phyloP scores from a whole-genome alignment of 1,284 basidiomycete genomes.

The Apiotrichum montevideense region DNA sequence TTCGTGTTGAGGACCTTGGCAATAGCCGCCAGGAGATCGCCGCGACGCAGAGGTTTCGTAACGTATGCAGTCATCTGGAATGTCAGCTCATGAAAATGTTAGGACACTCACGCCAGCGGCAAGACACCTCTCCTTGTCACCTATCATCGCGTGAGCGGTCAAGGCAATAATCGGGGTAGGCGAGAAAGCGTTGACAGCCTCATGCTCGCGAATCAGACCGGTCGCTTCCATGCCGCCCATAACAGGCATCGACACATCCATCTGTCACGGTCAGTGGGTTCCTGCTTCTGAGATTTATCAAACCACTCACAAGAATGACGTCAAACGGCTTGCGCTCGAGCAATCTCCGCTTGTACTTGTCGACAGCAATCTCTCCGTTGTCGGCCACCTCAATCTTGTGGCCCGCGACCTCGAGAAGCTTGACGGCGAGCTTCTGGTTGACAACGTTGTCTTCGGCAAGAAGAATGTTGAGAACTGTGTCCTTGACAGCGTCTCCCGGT shows the following conservation, averaged over 20 bases:
- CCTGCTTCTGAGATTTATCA: not conserved
- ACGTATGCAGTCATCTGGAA: constrained; percentile 19
- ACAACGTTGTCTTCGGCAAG: constrained; percentile 97
- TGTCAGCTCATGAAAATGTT: not conserved
- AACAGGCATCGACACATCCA: constrained; percentile 98
- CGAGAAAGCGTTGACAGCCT: constrained; percentile 64
- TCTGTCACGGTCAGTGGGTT: constrained; percentile 51
- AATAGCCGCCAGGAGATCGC: constrained; percentile 44
- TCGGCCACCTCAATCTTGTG: constrained; percentile 96
- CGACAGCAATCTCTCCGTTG: constrained; percentile 66
- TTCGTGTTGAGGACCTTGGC: constrained; percentile 38
- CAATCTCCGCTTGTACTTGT: constrained; percentile 42
- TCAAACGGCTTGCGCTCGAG: constrained; percentile 61
- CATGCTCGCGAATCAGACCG: constrained; percentile 57
- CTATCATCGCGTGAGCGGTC: constrained; percentile 75
- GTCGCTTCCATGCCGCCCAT: constrained; percentile 57
- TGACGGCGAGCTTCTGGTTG: constrained; percentile 87
- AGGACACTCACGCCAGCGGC: constrained; percentile 59
- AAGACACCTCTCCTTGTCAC: constrained; percentile 86
- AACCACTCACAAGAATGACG: constrained; percentile 68
- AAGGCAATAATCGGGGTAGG: constrained; percentile 91
- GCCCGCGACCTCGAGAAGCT: constrained; percentile 94
- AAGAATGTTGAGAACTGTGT: constrained; percentile 86
- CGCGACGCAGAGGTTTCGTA: constrained; percentile 30
- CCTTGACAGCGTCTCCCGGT: constrained; percentile 70